Base-by-base conservation (phyloP, 805 yeast genomes). In the Cyberlindnera americana region DNA sequence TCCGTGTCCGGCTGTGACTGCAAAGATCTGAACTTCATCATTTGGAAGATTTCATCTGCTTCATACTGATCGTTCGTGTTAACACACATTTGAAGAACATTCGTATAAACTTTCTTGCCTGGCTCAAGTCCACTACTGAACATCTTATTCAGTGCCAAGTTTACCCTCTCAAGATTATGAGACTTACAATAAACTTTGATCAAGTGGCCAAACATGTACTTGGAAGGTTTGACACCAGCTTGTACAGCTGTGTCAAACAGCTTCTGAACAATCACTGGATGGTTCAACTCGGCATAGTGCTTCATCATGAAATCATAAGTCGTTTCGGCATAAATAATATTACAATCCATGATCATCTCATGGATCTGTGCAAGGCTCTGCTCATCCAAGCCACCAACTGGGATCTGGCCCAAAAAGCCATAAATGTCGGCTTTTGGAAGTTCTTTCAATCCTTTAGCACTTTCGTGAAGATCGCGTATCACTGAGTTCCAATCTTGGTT, bases 21-120 rank as follows among this genome's bases (percentile, higher is more conserved):
- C 5, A 67, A 54, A 1, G 93, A 78, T 49, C 83, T 59, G 57
- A 86, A 91, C 56, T 88, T 91, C 89, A 93, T 79, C 46, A 87
- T 77, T 48, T 83, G 88, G 61, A 93, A 93, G 3, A 85, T 66
- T 32, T 78, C 78, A 40, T 75, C 73, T 0, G 95, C 95, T 46
- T 82, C 78, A 14, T 66, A 59, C 44, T 69, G 76, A 39, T 75
- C 73, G 41, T 56, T 64, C 37, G 69, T 54, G 38, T 75, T 69
- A 6, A 79, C 77, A 52, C 83, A 77, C 18, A 85, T 69, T 44
- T 81, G 79, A 29, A 86, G 54, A 6, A 83, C 68, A 29, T 77
- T 75, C 3, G 82, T 70, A 48, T 78, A 79, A 1, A 80, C 63
- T 4, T 58, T 53, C 5, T 66, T 56, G 13, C 72, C 62, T 4